Evolutionary conservation across 345 rosid species (phyloP).

Genomic region (Brassica incana): DNA sequence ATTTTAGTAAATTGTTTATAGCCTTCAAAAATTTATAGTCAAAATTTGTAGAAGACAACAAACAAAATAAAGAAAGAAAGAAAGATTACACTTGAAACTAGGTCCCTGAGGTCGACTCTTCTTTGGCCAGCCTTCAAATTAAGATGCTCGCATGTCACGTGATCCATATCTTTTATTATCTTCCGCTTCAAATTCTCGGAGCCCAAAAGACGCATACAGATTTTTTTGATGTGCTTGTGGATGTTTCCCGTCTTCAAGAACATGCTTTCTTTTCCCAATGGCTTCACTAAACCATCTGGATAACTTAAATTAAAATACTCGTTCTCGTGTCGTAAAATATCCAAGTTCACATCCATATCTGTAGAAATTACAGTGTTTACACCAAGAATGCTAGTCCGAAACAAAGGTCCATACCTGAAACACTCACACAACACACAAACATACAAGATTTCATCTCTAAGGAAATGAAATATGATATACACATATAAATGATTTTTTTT

Average conservation of each 20-base stretch:
- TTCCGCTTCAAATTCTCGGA: conserved; percentile 30
- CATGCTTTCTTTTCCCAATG: conserved; percentile 37
- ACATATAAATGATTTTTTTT: no score
- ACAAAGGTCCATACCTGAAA: conserved; percentile 47
- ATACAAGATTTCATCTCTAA: background rate
- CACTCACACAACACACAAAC: background rate
- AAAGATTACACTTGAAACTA: background rate
- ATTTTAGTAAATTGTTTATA: no score
- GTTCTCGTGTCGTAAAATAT: conserved; percentile 50
- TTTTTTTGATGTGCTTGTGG: conserved; percentile 44
- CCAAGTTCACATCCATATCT: conserved; percentile 42
- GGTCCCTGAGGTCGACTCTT: conserved; percentile 36
- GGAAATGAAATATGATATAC: background rate
- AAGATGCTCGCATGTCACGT: conserved; percentile 24
- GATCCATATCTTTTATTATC: conserved; percentile 36
- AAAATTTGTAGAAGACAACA: no score
- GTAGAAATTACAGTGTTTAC: conserved; percentile 39
- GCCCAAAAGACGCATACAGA: conserved; percentile 32
- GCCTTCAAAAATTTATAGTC: no score
- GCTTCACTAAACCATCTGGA: conserved; percentile 34
- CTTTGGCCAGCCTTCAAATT: conserved; percentile 24
- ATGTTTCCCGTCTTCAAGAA: conserved; percentile 28
- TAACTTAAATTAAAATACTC: conserved; percentile 34
- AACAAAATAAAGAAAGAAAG: no score
- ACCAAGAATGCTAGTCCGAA: conserved; percentile 46